These are phyloP conservation scores for Diaporthe sp. DNA, from an alignment of 2,329 filamentous ascomycete species.

Conservation along the genomic window DNA sequence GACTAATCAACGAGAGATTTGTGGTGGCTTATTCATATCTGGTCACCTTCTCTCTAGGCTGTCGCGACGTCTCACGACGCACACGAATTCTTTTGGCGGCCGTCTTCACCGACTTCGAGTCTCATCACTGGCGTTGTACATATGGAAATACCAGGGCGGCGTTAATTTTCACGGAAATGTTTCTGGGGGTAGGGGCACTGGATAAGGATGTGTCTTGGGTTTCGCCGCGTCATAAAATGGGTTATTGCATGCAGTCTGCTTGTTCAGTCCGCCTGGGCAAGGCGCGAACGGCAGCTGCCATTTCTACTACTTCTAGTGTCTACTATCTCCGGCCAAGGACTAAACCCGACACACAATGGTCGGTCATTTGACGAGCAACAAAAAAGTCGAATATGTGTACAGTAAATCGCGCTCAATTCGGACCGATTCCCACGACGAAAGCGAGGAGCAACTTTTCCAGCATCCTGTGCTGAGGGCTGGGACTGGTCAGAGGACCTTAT, in stretches of 20 bases:
- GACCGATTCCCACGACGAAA: constrained; percentile 27
- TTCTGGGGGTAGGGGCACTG: not conserved
- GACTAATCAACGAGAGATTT: constrained; percentile 44
- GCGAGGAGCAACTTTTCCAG: not conserved
- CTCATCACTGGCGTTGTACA: constrained; percentile 53
- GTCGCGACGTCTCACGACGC: constrained; percentile 49
- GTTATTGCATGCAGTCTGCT: constrained; percentile 31
- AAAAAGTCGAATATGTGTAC: constrained; percentile 33
- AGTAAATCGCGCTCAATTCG: constrained; percentile 19
- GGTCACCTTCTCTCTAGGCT: constrained; percentile 17
- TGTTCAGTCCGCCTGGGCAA: constrained; percentile 22
- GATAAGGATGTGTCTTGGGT: constrained; percentile 12
- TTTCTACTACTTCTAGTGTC: constrained; percentile 40
- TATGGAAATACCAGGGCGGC: constrained; percentile 62
- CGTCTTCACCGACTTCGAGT: constrained; percentile 46
- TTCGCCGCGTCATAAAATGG: constrained; percentile 37
- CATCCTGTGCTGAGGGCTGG: not conserved
- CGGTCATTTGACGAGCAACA: constrained; percentile 30
- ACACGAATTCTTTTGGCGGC: constrained; percentile 49
- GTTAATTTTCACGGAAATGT: constrained; percentile 47
- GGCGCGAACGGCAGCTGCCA: constrained; percentile 32
- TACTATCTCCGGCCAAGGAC: constrained; percentile 26
- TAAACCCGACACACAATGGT: constrained; percentile 21
- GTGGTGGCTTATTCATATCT: not conserved
- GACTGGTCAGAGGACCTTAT: constrained; percentile 14